Percentiles rank a stretch among this genome's conserved stretches.
Conservation (phyloP, 1,284 basidiomycete species). For the Pseudomicrostroma phylloplanum region DNA sequence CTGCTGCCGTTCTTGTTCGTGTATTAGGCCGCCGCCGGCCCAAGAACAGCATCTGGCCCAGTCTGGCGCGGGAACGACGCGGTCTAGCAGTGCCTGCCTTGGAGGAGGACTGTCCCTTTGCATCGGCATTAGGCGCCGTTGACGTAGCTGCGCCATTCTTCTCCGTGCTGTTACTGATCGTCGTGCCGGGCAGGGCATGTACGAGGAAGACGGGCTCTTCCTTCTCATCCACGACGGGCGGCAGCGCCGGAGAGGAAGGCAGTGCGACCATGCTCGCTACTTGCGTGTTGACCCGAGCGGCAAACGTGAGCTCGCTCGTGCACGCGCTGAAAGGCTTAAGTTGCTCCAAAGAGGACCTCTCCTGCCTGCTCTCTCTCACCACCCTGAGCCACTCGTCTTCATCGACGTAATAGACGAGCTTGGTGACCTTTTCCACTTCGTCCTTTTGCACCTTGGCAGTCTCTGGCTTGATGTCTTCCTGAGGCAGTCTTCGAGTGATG, state of each 20-base stretch:
- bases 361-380: conserved; percentile 2
- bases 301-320: background rate
- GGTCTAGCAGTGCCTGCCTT: background rate
- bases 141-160: background rate
- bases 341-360: background rate
- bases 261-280: conserved; percentile 1
- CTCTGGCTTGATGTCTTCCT: conserved; percentile 22
- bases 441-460: conserved; percentile 33
- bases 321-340: background rate
- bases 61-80: too few relatives aligned
- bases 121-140: conserved; percentile 9
- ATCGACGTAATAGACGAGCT: conserved; percentile 33
- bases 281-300: background rate
- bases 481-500: conserved; percentile 21
- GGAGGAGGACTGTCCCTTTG: conserved; percentile 14
- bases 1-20: too few relatives aligned
- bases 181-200: background rate
- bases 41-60: too few relatives aligned
- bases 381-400: conserved; percentile 19
- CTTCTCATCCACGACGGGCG: background rate
- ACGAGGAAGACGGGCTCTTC: too few relatives aligned
- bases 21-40: too few relatives aligned
- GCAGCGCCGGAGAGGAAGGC: background rate
- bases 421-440: conserved; percentile 28
- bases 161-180: background rate